Base-by-base conservation (phyloP, 2,329 filamentous ascomycete species). In the Aaosphaeria pasadenensis region DNA sequence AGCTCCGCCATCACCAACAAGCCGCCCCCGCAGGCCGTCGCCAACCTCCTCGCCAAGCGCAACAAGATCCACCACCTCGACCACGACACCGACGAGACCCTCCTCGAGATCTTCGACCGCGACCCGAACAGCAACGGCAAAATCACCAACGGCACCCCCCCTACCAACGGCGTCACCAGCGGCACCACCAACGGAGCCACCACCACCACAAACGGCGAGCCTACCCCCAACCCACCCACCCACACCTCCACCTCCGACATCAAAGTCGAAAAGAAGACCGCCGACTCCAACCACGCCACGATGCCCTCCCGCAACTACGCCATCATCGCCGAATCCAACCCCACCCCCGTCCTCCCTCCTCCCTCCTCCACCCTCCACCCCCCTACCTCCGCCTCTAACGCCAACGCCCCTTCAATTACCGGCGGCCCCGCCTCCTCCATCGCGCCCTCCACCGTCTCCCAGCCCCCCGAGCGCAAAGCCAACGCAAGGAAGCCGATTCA, bases 271-370 rank as follows among this genome's bases (percentile, higher is more conserved):
- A 60, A 62, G 45, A 85, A 91, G 73, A 89, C 87, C 4, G 81
- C 85, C 1, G 75, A 75, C 39, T 86, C 80, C 64, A 96, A 96
- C 71, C 81, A 89, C 54, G 88, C 89, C 52, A 96, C 91, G 7
- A 96, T 96, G 83, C 83, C 83, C 1, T 82, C 78, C 44, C 75
- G 83, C 46, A 85, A 86, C 66, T 85, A 82, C 62, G 83, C 83
- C 48, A 82, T 81, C 63, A 81, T 86, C 66, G 77, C 77, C 40
- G 82, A 86, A 58, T 75, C 71, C 11, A 63, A 60, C 44, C 41
- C 66, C 51, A 50, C 56, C 7, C 42, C 70, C 40, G 52, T 57
- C 7, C 54, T 57, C 44, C 17, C 17, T 3, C 60, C 62, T 2
- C 54, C 67, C 52, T 43, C 55, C 28, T 52, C 56, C 5, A 52